Evolutionary conservation across 2,329 filamentous ascomycete species (phyloP).

Genomic region (Xylariomycetidae sp.): DNA sequence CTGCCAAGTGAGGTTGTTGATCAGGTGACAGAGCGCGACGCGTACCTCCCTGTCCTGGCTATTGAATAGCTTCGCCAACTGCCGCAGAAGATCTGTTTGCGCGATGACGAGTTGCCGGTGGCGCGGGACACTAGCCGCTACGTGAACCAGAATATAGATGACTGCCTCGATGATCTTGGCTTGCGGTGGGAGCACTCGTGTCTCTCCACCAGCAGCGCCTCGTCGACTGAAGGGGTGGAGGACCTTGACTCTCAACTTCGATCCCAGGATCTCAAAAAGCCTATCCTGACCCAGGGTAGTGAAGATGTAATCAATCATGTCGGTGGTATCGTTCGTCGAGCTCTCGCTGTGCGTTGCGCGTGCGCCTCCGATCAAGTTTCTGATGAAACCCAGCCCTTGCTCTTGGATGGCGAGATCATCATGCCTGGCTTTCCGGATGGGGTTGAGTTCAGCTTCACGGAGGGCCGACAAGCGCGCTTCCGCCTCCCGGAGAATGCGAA

Average conservation of each 20-base stretch:
- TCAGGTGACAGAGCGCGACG: slow-evolving; percentile 71
- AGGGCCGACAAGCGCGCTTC: slow-evolving; percentile 44
- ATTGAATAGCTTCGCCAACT: slow-evolving; percentile 66
- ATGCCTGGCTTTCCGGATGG: slow-evolving; percentile 60
- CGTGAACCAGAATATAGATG: slow-evolving; percentile 78
- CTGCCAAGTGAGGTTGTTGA: slow-evolving; percentile 79
- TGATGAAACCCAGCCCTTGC: slow-evolving; percentile 81
- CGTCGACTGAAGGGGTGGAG: slow-evolving; percentile 47
- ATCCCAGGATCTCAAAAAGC: slow-evolving; percentile 73
- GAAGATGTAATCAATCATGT: slow-evolving; percentile 84
- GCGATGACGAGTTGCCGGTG: slow-evolving; percentile 73
- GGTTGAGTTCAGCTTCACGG: slow-evolving; percentile 63
- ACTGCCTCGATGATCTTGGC: slow-evolving; percentile 71
- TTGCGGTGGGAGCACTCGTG: slow-evolving; percentile 50
- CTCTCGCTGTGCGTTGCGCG: slow-evolving; percentile 44
- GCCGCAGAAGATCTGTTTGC: slow-evolving; percentile 69
- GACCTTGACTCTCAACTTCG: slow-evolving; percentile 64
- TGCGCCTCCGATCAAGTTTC: slow-evolving; percentile 73
- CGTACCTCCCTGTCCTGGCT: slow-evolving; percentile 71
- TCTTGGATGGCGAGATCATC: slow-evolving; percentile 85
- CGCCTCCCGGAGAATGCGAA: slow-evolving; percentile 37
- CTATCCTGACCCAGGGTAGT: slow-evolving; percentile 67
- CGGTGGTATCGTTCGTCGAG: slow-evolving; percentile 44
- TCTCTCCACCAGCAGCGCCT: slow-evolving; percentile 28
- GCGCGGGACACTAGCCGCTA: slow-evolving; percentile 72